Conservation (phyloP, 2,329 filamentous ascomycete genomes). For the Lasiodiplodia citricola region DNA sequence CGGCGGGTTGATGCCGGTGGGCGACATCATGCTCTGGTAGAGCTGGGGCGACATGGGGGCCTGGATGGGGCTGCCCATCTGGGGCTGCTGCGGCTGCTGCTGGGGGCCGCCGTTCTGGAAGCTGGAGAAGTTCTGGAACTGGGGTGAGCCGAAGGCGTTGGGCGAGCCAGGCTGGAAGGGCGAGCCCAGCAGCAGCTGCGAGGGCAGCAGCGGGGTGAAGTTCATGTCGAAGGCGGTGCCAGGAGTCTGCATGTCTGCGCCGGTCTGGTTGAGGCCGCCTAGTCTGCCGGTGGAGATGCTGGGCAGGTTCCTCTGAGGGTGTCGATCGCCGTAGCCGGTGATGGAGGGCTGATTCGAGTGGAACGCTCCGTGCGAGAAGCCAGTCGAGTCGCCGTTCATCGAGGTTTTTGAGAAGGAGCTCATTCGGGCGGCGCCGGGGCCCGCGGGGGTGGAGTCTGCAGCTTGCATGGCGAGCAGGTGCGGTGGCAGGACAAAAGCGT, state of each 20-base stretch:
- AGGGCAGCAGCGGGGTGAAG: constrained; percentile 94
- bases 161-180: constrained; percentile 96
- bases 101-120: constrained; percentile 67
- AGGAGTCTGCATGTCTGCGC: constrained; percentile 80
- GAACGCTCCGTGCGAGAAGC: constrained; percentile 92
- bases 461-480: constrained; percentile 93
- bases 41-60: constrained; percentile 76
- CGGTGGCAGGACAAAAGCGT: constrained; percentile 82
- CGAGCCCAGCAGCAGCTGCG: constrained; percentile 90
- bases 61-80: constrained; percentile 76
- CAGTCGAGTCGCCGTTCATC: constrained; percentile 73
- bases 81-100: constrained; percentile 64
- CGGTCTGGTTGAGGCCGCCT: constrained; percentile 59
- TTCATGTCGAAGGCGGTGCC: constrained; percentile 96
- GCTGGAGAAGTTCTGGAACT: constrained; percentile 83
- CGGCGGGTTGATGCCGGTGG: constrained; percentile 79
- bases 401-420: constrained; percentile 78
- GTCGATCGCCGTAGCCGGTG: constrained; percentile 83
- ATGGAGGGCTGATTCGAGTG: constrained; percentile 76
- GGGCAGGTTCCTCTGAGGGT: constrained; percentile 87
- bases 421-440: constrained; percentile 59
- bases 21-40: constrained; percentile 85
- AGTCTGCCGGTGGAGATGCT: constrained; percentile 86
- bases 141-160: constrained; percentile 84
- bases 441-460: constrained; percentile 69